phyloP scores from a whole-genome alignment of 192 early-diverging fungal genomes.

The Entomortierella parvispora region DNA sequence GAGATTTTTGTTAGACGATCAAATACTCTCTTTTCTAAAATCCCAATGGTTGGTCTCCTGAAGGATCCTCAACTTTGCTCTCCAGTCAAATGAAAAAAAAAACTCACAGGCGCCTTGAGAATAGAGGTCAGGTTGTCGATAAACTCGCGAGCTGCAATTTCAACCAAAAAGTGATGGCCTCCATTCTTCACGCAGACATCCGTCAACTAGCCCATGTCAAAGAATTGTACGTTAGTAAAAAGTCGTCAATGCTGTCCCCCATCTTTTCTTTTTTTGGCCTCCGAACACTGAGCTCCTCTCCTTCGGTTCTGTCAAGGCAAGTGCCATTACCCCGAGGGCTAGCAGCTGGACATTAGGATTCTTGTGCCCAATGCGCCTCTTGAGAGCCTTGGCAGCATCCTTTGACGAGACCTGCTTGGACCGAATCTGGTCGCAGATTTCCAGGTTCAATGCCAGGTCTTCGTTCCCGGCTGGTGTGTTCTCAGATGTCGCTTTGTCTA shows the following conservation, averaged over 20 bases:
- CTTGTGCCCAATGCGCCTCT: conserved; percentile 79
- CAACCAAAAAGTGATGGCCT: conserved; percentile 85
- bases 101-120: conserved; percentile 63
- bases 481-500: conserved; percentile 90
- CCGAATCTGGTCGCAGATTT: conserved; percentile 95
- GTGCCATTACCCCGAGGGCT: conserved; percentile 74
- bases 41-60: neutral
- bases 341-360: conserved; percentile 97
- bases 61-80: too few relatives aligned
- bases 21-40: neutral
- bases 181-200: conserved; percentile 98
- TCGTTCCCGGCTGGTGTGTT: conserved; percentile 86
- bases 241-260: too few relatives aligned
- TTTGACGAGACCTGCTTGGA: conserved; percentile 83
- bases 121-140: conserved; percentile 84
- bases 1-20: neutral
- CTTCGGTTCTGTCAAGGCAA: neutral
- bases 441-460: conserved; percentile 84
- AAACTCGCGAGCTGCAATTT: conserved; percentile 91
- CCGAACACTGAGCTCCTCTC: neutral
- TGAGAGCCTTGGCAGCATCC: conserved; percentile 79
- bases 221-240: neutral
- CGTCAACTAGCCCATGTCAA: conserved; percentile 62
- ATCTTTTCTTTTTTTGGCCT: neutral
- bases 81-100: neutral